Percentiles rank a stretch among this genome's conserved stretches.
Conservation (phyloP, 2,329 filamentous ascomycete species). For the Cytospora paraplurivora region DNA sequence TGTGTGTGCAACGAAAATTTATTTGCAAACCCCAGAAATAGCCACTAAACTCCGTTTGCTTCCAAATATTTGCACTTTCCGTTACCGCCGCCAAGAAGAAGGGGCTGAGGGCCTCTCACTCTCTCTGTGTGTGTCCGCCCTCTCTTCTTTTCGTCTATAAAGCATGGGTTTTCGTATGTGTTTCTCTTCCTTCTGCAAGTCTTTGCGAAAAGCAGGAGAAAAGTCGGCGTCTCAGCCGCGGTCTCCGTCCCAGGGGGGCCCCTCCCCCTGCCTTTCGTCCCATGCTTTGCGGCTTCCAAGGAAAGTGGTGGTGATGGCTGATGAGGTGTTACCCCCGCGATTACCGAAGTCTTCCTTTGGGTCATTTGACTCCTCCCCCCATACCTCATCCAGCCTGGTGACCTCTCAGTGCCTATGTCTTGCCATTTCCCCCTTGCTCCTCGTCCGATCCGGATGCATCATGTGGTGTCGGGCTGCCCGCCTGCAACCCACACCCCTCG, state of each 20-base stretch:
- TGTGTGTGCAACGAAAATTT: constrained; percentile 18
- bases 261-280: background rate
- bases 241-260: background rate
- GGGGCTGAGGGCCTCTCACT: background rate
- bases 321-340: background rate
- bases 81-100: constrained; percentile 20
- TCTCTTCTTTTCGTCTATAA: constrained; percentile 11
- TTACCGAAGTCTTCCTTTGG: background rate
- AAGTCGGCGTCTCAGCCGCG: background rate
- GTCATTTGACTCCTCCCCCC: background rate
- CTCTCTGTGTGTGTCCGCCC: constrained; percentile 13
- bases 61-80: constrained; percentile 27
- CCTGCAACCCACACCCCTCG: background rate
- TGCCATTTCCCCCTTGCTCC: background rate
- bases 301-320: background rate
- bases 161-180: constrained; percentile 3
- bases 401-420: background rate
- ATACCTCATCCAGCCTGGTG: background rate
- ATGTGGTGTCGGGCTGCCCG: background rate
- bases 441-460: background rate
- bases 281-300: background rate
- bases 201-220: background rate
- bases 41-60: constrained; percentile 30
- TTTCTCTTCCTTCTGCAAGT: too few species aligned
- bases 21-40: constrained; percentile 29